A percentile compares a stretch with the other conserved stretches of the same genome.
phyloP scores from a whole-genome alignment of 257 asterid species.

The Jacaranda copaia region DNA sequence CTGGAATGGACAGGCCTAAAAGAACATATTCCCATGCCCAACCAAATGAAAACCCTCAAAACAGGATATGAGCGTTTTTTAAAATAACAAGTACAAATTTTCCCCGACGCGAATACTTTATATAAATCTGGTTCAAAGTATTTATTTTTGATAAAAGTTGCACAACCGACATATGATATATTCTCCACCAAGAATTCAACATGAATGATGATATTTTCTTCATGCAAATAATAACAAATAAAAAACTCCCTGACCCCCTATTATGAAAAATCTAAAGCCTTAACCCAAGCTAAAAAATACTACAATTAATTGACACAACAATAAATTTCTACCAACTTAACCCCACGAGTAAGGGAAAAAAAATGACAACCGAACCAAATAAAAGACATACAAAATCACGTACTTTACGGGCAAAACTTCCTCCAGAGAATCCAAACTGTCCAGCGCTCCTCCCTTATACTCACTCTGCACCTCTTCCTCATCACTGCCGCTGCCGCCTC shows the following conservation, averaged over 20 bases:
- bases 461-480: constrained; percentile 64
- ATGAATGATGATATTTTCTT: background rate
- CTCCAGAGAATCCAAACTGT: constrained; percentile 54
- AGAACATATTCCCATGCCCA: background rate
- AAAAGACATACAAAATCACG: constrained; percentile 14
- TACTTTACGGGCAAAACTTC: constrained; percentile 62
- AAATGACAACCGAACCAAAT: background rate
- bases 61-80: background rate
- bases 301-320: constrained; percentile 1
- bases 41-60: background rate
- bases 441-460: constrained; percentile 54
- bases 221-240: background rate
- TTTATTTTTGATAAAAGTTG: background rate
- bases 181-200: constrained; percentile 2
- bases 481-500: constrained; percentile 39
- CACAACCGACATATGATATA: constrained; percentile 13
- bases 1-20: background rate
- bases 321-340: background rate
- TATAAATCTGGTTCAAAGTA: constrained; percentile 5
- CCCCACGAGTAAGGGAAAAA: background rate
- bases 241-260: background rate
- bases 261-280: constrained; percentile 1
- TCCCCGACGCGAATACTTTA: background rate
- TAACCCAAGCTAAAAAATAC: constrained; percentile 2
- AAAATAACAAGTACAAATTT: background rate